These are phyloP conservation scores for Vigna angularis DNA, from an alignment of 306 rosid genomes.

Conservation along the genomic window DNA sequence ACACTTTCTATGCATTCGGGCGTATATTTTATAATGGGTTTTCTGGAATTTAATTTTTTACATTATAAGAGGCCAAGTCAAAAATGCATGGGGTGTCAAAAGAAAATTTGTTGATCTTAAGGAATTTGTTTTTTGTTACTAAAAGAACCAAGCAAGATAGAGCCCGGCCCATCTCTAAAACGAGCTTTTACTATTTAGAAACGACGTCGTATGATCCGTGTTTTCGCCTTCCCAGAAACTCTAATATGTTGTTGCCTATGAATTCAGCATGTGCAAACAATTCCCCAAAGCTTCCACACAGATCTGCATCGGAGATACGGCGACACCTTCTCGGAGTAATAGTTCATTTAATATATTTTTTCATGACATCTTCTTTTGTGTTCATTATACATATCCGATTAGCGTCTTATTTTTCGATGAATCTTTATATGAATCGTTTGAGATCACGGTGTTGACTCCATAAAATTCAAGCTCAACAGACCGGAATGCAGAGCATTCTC, in stretches of 20 bases:
- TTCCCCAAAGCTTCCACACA: accelerated
- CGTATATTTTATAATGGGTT: no score
- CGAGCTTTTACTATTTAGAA: not conserved
- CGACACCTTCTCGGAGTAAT: not conserved
- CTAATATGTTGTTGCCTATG: conserved; percentile 41
- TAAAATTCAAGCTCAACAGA: conserved; percentile 99
- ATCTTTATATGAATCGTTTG: not conserved
- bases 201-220: conserved; percentile 6
- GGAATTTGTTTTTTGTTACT: not conserved
- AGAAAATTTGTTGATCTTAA: no score
- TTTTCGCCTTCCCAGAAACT: conserved; percentile 19
- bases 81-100: no score
- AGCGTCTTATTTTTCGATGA: no score
- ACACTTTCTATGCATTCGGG: no score
- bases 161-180: not conserved
- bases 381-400: not conserved
- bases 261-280: not conserved
- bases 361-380: not conserved
- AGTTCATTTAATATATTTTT: no score
- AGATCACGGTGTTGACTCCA: conserved; percentile 64
- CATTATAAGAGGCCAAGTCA: no score
- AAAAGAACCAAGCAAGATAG: not conserved
- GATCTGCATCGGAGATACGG: not conserved
- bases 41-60: no score
- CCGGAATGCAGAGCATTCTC: conserved; percentile 87